phyloP scores from a whole-genome alignment of 2,329 filamentous ascomycete species.

The Colletotrichum godetiae region DNA sequence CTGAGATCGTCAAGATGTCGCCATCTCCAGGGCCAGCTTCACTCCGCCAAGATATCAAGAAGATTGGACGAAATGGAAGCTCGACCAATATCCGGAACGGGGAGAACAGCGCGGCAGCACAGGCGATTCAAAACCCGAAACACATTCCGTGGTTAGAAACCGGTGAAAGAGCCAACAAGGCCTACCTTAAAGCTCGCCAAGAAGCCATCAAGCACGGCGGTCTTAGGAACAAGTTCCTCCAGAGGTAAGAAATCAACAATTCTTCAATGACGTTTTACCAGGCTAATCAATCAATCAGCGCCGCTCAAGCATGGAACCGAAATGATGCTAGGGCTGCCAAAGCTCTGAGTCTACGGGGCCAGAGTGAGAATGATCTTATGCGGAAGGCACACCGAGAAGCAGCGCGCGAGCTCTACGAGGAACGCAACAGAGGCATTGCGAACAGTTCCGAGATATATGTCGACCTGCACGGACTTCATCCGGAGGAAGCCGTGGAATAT shows the following conservation, averaged over 20 bases:
- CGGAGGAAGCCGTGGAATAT: slow-evolving; percentile 96
- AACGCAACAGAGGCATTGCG: slow-evolving; percentile 80
- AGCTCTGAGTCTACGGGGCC: slow-evolving; percentile 90
- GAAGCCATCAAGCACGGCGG: slow-evolving; percentile 98
- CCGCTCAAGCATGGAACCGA: slow-evolving; percentile 97
- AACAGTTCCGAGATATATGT: slow-evolving; percentile 83
- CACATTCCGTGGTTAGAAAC: slow-evolving; percentile 98
- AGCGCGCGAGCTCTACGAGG: slow-evolving; percentile 90
- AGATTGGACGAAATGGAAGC: slow-evolving; percentile 71
- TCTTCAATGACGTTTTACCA: background rate
- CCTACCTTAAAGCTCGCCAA: slow-evolving; percentile 93
- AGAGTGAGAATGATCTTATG: slow-evolving; percentile 98
- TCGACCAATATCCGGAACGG: slow-evolving; percentile 72
- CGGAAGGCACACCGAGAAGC: slow-evolving; percentile 96
- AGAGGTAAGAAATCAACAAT: slow-evolving; percentile 73
- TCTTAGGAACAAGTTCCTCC: slow-evolving; percentile 94
- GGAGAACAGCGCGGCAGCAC: slow-evolving; percentile 84
- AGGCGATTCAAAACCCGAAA: slow-evolving; percentile 87
- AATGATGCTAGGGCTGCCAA: slow-evolving; percentile 97
- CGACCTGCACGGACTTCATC: slow-evolving; percentile 97
- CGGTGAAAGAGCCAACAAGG: slow-evolving; percentile 88
- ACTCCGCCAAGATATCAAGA: slow-evolving; percentile 70
- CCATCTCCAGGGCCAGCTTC: slow-evolving; percentile 79
- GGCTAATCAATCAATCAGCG: slow-evolving; percentile 62
- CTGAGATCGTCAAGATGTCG: slow-evolving; percentile 95